Base-by-base conservation (phyloP, 2,329 filamentous ascomycete species). In the Colletotrichum musae region DNA sequence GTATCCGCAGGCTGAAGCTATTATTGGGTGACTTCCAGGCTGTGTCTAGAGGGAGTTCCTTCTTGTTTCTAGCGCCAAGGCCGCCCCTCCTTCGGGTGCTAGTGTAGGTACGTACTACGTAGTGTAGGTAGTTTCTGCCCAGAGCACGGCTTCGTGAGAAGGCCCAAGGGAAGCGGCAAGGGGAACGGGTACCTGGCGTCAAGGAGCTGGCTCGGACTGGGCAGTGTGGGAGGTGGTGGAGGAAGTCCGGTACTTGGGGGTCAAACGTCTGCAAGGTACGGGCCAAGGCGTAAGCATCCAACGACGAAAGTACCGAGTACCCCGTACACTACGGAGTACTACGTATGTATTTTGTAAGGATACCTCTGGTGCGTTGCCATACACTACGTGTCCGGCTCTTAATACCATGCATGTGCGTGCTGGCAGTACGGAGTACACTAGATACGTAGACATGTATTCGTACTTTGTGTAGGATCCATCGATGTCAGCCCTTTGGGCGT, bases 21-120 rank as follows among this genome's bases (percentile, higher is more conserved):
- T 56, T 65, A 43, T 50, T 54, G 43, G 61, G 45, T 41, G 48
- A n/a, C 24, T 51, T 36, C 18, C 61, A 65, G 66, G 66, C 50
- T 54, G 54, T 69, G 48, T 58, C 54, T 56, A 50, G 24, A 13
- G 47, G 32, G 32, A 28, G 50, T 69, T 60, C 54, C 60, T 59
- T 65, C 54, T 59, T 28, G 61, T 56, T 69, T 65, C 66, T 68
- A 50, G 61, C 24, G 66, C 43, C 53, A 69, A 57, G 61, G 52
- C 51, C 39, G 13, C 15, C 15, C 52, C 18, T 12, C 10, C 36
- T 21, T 12, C 24, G 48, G 48, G 12, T 26, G 28, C 16, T 21
- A 13, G 41, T 12, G 21, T 24, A 18, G 18, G 18, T 18, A 24
- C 21, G 21, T 24, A 24, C 21, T 24, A 24, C 21, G 21, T 24